Evolutionary conservation across 768 basidiomycete genomes (phyloP).

Genomic region (Russula vinacea): DNA sequence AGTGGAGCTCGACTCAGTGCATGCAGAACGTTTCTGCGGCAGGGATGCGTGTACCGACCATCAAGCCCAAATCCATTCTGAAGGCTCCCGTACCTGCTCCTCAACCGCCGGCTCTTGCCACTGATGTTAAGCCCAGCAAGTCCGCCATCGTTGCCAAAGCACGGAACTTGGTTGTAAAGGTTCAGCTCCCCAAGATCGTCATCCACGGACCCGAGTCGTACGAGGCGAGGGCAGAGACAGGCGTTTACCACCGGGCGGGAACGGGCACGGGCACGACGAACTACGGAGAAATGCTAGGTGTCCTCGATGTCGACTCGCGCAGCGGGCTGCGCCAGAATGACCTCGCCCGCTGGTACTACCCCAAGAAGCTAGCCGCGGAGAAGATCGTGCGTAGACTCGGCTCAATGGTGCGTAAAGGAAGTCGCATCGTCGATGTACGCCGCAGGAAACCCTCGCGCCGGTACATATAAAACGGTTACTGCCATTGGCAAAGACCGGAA

Average conservation of each 20-base stretch:
- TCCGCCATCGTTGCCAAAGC: neutral
- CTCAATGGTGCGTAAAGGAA: slow-evolving; percentile 1
- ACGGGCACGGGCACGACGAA: neutral
- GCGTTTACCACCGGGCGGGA: neutral
- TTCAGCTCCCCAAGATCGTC: neutral
- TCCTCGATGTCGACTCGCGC: neutral
- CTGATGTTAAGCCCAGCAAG: neutral
- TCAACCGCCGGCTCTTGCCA: neutral
- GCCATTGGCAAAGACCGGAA: neutral
- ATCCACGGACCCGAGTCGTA: neutral
- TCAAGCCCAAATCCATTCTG: neutral
- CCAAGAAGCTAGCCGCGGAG: slow-evolving; percentile 2
- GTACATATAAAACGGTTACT: neutral
- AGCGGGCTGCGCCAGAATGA: slow-evolving; percentile 4
- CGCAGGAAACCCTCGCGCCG: neutral
- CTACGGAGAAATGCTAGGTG: neutral
- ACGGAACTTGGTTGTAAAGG: no score
- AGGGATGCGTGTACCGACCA: neutral
- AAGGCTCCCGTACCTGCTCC: neutral
- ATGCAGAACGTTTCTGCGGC: neutral
- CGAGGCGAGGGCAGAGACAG: neutral
- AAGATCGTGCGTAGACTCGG: neutral
- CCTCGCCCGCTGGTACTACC: slow-evolving; percentile 6
- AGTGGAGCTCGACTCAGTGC: neutral
- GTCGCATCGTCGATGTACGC: neutral